Base-by-base conservation (phyloP, 2,329 filamentous ascomycete species). In the Westerdykella aurantiaca region DNA sequence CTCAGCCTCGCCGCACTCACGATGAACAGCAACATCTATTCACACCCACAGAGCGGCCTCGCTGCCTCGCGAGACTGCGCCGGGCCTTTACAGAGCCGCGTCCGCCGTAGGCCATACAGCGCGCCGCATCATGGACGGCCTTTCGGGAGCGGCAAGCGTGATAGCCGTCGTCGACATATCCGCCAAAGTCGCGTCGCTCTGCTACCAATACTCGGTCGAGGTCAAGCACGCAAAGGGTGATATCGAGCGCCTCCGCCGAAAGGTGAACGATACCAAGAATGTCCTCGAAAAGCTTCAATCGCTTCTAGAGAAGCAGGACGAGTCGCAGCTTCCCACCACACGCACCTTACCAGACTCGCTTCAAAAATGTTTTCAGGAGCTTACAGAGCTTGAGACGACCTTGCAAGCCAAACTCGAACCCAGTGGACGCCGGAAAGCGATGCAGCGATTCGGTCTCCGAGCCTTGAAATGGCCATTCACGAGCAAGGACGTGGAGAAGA, bases 161-260 rank as follows among this genome's bases (percentile, higher is more conserved):
- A 55, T 66, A 39, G 60, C 66, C 37, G 61, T 69, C 22, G 45
- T 66, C 23, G 57, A 69, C 33, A 37, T 69, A 34, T 62, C 65
- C 11, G 54, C 49, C 13, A 68, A 67, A 37, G 45, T 69, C 34
- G 41, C 46, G 13, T 51, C 48, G 31, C 38, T 58, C 4, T 69
- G 64, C 29, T 52, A 53, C 10, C 48, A 64, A 23, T 69, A 69
- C 45, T 65, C 52, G 6, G 48, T 22, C 17, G 31, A 6, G 11
- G 31, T 42, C 21, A 42, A 42, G 31, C 9, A 42, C 18, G 47
- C 25, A 54, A 56, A 47, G 39, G 49, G 52, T 1, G 48, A 63
- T 12, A 66, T 68, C 38, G 44, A 49, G 34, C 55, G 52, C 12
- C 53, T 70, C 22, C 46, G 56, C 16, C 14, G 42, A 21, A 55